phyloP scores from a whole-genome alignment of 352 stramenopile species.

The Aphanomyces cochlioides region DNA sequence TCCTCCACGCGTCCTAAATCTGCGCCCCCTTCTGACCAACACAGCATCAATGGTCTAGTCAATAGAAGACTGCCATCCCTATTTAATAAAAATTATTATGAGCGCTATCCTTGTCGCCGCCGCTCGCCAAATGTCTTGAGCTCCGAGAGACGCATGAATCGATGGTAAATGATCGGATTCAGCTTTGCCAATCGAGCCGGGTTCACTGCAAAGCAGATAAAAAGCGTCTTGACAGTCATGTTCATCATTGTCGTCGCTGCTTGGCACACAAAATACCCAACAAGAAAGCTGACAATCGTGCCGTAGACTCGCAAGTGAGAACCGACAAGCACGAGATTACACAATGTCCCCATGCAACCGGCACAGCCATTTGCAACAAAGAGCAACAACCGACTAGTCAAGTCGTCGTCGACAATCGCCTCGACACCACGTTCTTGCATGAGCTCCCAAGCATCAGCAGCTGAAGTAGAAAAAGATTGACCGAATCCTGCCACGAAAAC shows the following conservation, averaged over 20 bases:
- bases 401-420: slow-evolving; percentile 80
- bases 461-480: slow-evolving; percentile 75
- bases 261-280: slow-evolving; percentile 79
- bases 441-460: slow-evolving; percentile 68
- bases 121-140: slow-evolving; percentile 78
- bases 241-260: slow-evolving; percentile 67
- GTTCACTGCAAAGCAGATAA: slow-evolving; percentile 84
- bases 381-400: slow-evolving; percentile 72
- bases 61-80: background rate
- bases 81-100: background rate
- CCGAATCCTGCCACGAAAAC: slow-evolving; percentile 77
- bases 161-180: slow-evolving; percentile 84
- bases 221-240: slow-evolving; percentile 81
- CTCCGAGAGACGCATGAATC: slow-evolving; percentile 75
- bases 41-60: background rate
- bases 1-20: background rate
- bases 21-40: background rate
- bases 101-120: background rate
- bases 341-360: slow-evolving; percentile 71
- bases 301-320: slow-evolving; percentile 52
- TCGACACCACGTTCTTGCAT: slow-evolving; percentile 78
- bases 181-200: slow-evolving; percentile 70
- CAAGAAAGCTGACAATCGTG: slow-evolving; percentile 61
- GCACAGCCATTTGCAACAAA: slow-evolving; percentile 73
- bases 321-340: slow-evolving; percentile 33